A percentile compares a stretch with the other conserved stretches of the same genome.
Evolutionary conservation across 495 filamentous ascomycete species (phyloP).

Genomic region (Aspergillus sclerotioniger): DNA sequence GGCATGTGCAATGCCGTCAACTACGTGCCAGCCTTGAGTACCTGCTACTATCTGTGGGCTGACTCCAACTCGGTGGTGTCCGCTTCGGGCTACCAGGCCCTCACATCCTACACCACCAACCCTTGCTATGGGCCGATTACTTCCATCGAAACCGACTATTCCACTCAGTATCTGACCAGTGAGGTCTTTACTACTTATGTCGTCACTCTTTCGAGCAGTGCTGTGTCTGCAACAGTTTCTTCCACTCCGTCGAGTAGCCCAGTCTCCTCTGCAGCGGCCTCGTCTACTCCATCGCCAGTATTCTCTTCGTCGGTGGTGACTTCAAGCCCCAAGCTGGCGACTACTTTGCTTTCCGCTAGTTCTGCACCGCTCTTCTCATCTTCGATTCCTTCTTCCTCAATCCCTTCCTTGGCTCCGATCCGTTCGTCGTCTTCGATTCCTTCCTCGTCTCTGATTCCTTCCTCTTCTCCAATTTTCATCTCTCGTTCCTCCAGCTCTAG

Average conservation of each 20-base stretch:
- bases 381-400: neutral
- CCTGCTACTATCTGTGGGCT: neutral
- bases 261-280: neutral
- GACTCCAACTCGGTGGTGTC: neutral
- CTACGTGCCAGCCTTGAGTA: neutral
- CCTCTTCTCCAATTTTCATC: neutral
- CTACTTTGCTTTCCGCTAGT: neutral
- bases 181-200: neutral
- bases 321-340: no score
- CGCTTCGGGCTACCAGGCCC: slow-evolving; percentile 1
- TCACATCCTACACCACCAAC: slow-evolving; percentile 1
- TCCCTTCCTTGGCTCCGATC: neutral
- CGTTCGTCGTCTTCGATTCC: neutral
- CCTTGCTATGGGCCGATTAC: neutral
- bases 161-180: neutral
- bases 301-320: neutral
- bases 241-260: neutral
- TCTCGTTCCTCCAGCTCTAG: neutral
- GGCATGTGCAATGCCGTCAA: slow-evolving; percentile 5
- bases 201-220: neutral
- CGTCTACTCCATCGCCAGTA: neutral
- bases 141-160: neutral
- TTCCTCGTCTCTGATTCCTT: neutral
- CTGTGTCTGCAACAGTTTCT: neutral
- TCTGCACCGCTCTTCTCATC: neutral